phyloP scores from a whole-genome alignment of 163 green algal genomes.

The Scenedesmus sp. region DNA sequence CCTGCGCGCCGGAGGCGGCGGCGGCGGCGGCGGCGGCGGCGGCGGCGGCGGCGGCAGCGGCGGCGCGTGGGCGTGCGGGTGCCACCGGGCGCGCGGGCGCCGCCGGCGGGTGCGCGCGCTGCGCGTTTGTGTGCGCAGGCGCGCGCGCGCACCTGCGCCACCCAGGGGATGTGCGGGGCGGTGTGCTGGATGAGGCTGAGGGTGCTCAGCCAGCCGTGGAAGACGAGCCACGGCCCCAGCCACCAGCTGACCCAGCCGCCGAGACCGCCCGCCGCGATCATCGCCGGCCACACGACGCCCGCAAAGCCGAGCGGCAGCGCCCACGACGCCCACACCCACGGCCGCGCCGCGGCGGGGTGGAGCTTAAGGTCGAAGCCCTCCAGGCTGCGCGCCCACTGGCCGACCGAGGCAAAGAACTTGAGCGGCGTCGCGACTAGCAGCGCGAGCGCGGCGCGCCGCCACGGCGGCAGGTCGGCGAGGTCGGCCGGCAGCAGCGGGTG shows the following conservation, averaged over 20 bases:
- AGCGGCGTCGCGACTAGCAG: constrained; percentile 50
- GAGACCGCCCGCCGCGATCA: constrained; percentile 45
- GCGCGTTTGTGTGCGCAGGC: no score
- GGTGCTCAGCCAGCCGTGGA: constrained; percentile 60
- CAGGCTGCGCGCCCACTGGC: constrained; percentile 48
- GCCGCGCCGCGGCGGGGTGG: constrained; percentile 29
- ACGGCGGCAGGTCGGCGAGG: constrained; percentile 23
- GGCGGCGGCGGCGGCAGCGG: no score
- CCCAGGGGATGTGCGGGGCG: constrained; percentile 57
- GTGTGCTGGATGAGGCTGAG: constrained; percentile 56
- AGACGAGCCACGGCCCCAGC: constrained; percentile 65
- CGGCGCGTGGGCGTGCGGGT: no score
- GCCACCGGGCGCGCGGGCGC: no score
- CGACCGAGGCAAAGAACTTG: constrained; percentile 52
- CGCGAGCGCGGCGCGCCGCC: constrained; percentile 2
- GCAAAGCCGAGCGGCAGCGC: constrained; percentile 50
- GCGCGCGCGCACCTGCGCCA: constrained; percentile 33
- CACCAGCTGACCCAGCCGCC: constrained; percentile 50
- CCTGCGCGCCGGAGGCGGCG: constrained; percentile 2
- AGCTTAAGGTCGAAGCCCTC: constrained; percentile 54
- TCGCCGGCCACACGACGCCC: constrained; percentile 46
- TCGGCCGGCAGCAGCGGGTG: constrained; percentile 45
- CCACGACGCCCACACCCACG: constrained; percentile 45
- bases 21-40: no score
- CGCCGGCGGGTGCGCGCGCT: no score